Base-by-base conservation (phyloP, 495 filamentous ascomycete genomes). In the Niebla homalea region DNA sequence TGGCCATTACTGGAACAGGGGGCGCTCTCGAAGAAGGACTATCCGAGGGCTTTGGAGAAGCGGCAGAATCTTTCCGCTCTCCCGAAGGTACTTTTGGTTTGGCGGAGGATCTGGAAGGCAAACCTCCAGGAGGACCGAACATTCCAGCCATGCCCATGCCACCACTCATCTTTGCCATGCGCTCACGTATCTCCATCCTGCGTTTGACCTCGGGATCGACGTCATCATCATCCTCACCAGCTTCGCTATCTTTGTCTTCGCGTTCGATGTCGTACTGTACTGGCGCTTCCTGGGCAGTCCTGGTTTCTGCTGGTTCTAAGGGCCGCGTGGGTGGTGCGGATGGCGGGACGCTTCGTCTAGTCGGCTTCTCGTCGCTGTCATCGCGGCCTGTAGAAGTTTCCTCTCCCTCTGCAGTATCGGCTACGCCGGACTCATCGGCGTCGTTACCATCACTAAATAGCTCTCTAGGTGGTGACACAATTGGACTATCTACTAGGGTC, bases 101-200 rank as follows among this genome's bases (percentile, higher is more conserved):
- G 64, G 75, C 62, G 56, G 66, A 60, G 48, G 57, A 65, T 61
- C 69, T 65, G 10, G 76, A 59, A 53, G 70, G 68, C 64, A 92
- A 80, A 45, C 84, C 82, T 23, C 76, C 77, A 46, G 87, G 83
- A 23, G 82, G 75, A 11, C 87, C 87, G 65, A 94, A 92, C 76
- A 96, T 89, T 42, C 90, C 89, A 63, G 87, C 81, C 83, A 95
- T 89, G 15, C 89, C 89, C 88, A 95, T 95, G 15, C 92, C 92
- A 52, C 93, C 92, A 55, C 88, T 92, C 85, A 98, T 93, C 67
- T 93, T 95, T 21, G 89, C 90, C 87, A 98, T 97, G 53, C 92
- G 79, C 46, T 89, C 88, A 38, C 93, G 80, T 47, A 98, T 70
- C 58, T 94, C 92, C 68, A 94, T 80, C 64, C 83, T 83, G 52